Evolutionary conservation across 2,329 filamentous ascomycete species (phyloP).

Genomic region (Neofusicoccum cordaticola): DNA sequence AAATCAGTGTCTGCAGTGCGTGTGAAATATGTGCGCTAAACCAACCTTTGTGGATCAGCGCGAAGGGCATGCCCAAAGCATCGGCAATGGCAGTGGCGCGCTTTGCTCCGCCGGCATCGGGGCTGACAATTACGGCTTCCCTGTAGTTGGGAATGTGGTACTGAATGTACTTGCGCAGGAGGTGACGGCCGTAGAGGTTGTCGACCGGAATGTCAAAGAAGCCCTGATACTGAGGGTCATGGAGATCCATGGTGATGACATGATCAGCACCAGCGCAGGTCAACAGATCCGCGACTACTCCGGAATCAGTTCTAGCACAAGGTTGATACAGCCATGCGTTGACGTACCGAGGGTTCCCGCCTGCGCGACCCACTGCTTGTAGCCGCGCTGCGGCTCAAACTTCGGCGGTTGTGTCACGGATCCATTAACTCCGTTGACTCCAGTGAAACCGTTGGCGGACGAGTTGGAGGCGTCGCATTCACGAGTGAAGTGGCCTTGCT

Average conservation of each 20-base stretch:
- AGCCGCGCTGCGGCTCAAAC: conserved; percentile 82
- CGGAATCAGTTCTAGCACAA: not conserved
- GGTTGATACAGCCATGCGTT: not conserved
- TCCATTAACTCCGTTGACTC: conserved; percentile 47
- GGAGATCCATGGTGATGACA: conserved; percentile 95
- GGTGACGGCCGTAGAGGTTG: conserved; percentile 84
- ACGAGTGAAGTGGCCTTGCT: conserved; percentile 19
- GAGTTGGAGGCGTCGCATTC: conserved; percentile 25
- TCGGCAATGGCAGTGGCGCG: conserved; percentile 94
- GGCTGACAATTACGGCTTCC: conserved; percentile 88
- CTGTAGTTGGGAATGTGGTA: conserved; percentile 80
- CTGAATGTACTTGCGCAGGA: conserved; percentile 68
- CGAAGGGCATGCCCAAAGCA: conserved; percentile 88
- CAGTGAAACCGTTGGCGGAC: conserved; percentile 58
- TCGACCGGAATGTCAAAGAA: conserved; percentile 99
- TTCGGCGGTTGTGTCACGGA: conserved; percentile 40
- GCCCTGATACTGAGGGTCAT: conserved; percentile 94
- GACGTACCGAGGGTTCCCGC: conserved; percentile 71
- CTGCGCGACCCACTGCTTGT: conserved; percentile 98
- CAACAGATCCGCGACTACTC: conserved; percentile 75
- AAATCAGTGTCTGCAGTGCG: not conserved
- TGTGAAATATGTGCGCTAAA: not conserved
- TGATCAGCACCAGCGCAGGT: conserved; percentile 96
- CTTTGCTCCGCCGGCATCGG: conserved; percentile 95
- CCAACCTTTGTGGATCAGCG: conserved; percentile 87